Evolutionary conservation across 164 flowering plant genomes (phyloP), one percentile per base, ranked within the genome.

Genomic region (Sedum album): DNA sequence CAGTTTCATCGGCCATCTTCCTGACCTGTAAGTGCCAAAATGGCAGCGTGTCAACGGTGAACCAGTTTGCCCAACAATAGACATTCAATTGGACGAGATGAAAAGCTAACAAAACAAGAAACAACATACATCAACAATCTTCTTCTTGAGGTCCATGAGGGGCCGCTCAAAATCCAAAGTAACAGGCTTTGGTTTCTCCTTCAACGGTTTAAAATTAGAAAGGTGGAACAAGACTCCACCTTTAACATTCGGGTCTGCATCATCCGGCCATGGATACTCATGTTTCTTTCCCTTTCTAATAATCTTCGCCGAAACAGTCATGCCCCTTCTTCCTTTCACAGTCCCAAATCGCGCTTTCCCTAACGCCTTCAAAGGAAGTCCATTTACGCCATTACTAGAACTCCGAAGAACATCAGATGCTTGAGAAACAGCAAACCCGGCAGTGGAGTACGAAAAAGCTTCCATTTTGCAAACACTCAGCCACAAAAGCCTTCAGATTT

Each of bases 1-100:
- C 97, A 68, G 98, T 94, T 71, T 93, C 96, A 69, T 77, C 70
- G 5, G 96, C 95, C 98, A 91, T 93, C 75, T 85, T 91, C 61
- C 84, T 73, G 49, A 93, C 86, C 98, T 93, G 79, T 66, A 73
- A 15, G 21, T 33, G 60, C 74, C 30, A 11, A 3, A 57, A 5
- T 21, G 0, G 20, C 4, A 20, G 28, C 5, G 48, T 44, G 48
- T 44, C 48, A 44, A 18, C 15, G 48, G 28, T 57, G 62, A 8
- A 28, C 28, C 25, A 57, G 33, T 26, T 51, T 66, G 72, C 20
- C n/a, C 36, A 62, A 74, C 31, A 53, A 7, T 21, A 13, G 13
- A 53, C 9, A 23, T 60, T 48, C 6, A 11, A 33, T 35, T 33
- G 18, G 28, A 49, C 20, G 46, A 26, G 39, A 28, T 26, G 46